Percentiles rank a stretch among this genome's conserved stretches.
Evolutionary conservation across 2,329 filamentous ascomycete genomes (phyloP).

Genomic region (Talaromyces sp.): DNA sequence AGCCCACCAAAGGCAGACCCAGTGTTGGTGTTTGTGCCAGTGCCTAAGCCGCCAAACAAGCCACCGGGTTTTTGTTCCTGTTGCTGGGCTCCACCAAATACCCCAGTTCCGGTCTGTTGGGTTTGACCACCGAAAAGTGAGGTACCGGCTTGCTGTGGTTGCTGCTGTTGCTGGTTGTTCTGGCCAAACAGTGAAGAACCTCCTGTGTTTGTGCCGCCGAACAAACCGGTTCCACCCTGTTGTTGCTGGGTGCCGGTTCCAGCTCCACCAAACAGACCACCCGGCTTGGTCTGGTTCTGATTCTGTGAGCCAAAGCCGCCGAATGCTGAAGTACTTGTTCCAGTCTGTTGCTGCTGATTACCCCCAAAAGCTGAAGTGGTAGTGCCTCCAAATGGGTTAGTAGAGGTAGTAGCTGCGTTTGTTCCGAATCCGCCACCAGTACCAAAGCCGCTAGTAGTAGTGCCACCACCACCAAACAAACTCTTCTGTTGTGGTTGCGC

Average conservation of each 20-base stretch:
- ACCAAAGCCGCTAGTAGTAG: constrained; percentile 21
- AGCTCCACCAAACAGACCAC: constrained; percentile 32
- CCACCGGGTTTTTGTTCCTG: constrained; percentile 28
- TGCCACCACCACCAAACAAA: constrained; percentile 27
- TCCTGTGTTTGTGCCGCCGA: constrained; percentile 25
- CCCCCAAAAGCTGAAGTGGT: constrained; percentile 39
- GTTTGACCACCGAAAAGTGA: constrained; percentile 37
- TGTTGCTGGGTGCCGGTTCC: constrained; percentile 41
- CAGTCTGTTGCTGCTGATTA: constrained; percentile 32
- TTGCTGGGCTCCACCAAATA: constrained; percentile 31
- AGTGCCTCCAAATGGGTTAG: constrained; percentile 37
- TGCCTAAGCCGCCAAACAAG: constrained; percentile 45
- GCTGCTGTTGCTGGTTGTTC: constrained; percentile 32
- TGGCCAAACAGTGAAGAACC: constrained; percentile 33
- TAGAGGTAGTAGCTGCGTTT: constrained; percentile 31
- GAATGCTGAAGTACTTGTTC: constrained; percentile 24
- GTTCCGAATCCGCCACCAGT: constrained; percentile 28
- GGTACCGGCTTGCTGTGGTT: constrained; percentile 27
- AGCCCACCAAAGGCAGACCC: constrained; percentile 34
- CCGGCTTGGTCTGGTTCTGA: constrained; percentile 35
- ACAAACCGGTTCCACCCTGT: constrained; percentile 39
- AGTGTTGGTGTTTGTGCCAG: constrained; percentile 23
- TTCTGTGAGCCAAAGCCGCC: constrained; percentile 38
- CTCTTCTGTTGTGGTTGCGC: constrained; percentile 31
- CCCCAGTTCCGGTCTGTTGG: constrained; percentile 27